Evolutionary conservation across 2,329 filamentous ascomycete species (phyloP), one percentile per base, ranked within the genome.

Genomic region (Stemphylium beticola): DNA sequence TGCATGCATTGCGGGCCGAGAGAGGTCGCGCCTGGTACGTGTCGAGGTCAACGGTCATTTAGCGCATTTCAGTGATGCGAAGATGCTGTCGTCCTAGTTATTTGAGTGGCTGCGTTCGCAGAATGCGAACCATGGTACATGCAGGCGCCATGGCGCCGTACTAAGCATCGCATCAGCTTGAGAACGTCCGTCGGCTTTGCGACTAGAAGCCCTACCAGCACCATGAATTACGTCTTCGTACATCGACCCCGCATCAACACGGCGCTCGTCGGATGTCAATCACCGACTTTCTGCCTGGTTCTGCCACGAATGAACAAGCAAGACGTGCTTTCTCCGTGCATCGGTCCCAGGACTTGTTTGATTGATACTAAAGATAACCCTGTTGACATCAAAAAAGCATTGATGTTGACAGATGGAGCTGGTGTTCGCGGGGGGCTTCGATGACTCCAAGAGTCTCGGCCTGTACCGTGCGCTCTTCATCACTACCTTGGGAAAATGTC

Each of bases 1-100:
- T 66, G 64, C 64, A 60, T 49, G 51, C 51, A 49, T 49, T 40
- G 57, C 60, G 63, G 60, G 58, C 64, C 64, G 64, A 63, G 56
- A 48, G 33, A 40, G 53, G 43, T 58, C 58, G 60, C 52, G 43
- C 47, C 51, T 55, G 52, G 51, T 45, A 51, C 52, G 47, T 51
- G 26, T 51, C 34, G 41, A 47, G 46, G 40, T 40, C 39, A 45
- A 55, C 40, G 46, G 40, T 45, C 17, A 24, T 14, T 41, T 55
- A 51, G 47, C 40, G 49, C 15, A 52, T 11, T 41, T 40, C 45
- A 17, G 47, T 34, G 17, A 40, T 34, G 47, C 37, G 14, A 50
- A 31, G 42, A 22, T 51, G 24, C 47, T 37, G 34, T 40, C 41
- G 26, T 40, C 37, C 22, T 48, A 31, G 45, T 40, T 40, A 47